These are phyloP conservation scores for Calonectria ilicicola DNA, from an alignment of 2,329 filamentous ascomycete genomes.

Conservation along the genomic window DNA sequence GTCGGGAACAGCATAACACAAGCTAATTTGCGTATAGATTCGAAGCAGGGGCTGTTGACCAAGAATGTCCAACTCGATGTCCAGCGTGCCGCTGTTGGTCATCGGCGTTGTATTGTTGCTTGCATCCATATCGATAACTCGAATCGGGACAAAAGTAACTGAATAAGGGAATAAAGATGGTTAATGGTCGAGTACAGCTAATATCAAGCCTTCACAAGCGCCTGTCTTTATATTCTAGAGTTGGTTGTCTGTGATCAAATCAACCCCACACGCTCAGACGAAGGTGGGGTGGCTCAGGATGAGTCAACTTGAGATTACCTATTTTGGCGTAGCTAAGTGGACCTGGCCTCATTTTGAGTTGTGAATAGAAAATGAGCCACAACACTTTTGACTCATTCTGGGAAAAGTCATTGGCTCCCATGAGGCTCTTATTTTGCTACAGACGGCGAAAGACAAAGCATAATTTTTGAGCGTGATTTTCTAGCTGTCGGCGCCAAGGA, in stretches of 20 bases:
- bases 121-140: constrained; percentile 7
- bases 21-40: constrained; percentile 60
- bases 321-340: not conserved
- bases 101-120: not conserved
- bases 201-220: not conserved
- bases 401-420: no score
- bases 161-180: not conserved
- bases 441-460: no score
- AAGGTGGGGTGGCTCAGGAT: not conserved
- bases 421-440: no score
- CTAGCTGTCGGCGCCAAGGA: no score
- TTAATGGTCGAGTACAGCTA: not conserved
- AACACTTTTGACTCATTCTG: no score
- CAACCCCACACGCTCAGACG: not conserved
- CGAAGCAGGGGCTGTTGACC: constrained; percentile 54
- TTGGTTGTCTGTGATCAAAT: not conserved
- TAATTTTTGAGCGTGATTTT: no score
- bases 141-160: not conserved
- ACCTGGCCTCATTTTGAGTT: not conserved
- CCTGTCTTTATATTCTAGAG: not conserved
- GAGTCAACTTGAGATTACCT: not conserved
- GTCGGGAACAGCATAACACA: constrained; percentile 51
- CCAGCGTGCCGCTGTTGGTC: not conserved
- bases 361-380: no score
- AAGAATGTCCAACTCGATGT: constrained; percentile 53